Conservation (phyloP, 2,329 filamentous ascomycete genomes). For the Neonectria punicea region DNA sequence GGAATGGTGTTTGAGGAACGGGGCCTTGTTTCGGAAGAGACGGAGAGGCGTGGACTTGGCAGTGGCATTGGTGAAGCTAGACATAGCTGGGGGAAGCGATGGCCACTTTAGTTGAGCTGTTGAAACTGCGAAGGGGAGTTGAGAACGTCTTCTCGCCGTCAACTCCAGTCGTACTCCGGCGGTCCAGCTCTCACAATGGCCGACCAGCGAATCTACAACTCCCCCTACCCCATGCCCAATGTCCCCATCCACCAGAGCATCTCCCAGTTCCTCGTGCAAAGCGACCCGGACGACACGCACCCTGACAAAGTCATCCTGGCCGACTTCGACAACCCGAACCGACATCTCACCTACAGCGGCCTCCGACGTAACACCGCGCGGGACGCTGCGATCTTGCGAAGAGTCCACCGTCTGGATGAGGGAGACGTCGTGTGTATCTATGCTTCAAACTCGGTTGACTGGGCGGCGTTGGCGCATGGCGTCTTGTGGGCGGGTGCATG, state of each 20-base stretch:
- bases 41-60: not conserved
- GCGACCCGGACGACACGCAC: slow-evolving; percentile 39
- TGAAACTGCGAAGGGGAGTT: not conserved
- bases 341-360: slow-evolving; percentile 28
- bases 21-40: not conserved
- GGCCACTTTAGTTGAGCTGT: not conserved
- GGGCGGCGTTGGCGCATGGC: slow-evolving; percentile 34
- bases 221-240: slow-evolving; percentile 30
- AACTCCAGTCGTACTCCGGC: not conserved
- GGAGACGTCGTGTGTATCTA: slow-evolving; percentile 39
- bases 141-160: not conserved
- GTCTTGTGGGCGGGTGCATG: slow-evolving; percentile 38
- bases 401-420: slow-evolving; percentile 13
- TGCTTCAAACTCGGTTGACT: slow-evolving; percentile 34
- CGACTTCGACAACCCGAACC: slow-evolving; percentile 35
- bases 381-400: slow-evolving; percentile 28
- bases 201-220: slow-evolving; percentile 22
- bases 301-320: slow-evolving; percentile 32
- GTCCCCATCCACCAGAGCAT: slow-evolving; percentile 37
- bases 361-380: slow-evolving; percentile 29
- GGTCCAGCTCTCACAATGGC: slow-evolving; percentile 1
- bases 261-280: slow-evolving; percentile 38
- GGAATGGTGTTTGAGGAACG: not conserved
- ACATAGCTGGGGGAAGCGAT: not conserved
- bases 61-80: not conserved